Evolutionary conservation across 352 stramenopile genomes (phyloP).

Genomic region (Poterioochromonas sp.): DNA sequence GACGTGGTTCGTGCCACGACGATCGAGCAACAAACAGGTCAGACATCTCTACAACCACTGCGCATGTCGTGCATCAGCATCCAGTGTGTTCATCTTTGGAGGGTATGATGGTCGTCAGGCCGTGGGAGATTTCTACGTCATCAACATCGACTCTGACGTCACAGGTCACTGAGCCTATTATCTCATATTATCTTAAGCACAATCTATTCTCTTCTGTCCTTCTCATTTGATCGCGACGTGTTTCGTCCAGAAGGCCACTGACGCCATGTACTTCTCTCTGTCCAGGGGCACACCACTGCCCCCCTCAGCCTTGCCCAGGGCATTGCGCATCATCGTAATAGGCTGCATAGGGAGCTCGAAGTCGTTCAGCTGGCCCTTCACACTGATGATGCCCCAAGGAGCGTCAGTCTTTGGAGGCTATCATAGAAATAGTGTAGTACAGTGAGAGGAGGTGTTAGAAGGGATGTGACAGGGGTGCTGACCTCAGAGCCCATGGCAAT

Average conservation of each 20-base stretch:
- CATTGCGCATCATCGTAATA: conserved; percentile 73
- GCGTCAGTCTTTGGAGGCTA: conserved; percentile 45
- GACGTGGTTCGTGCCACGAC: conserved; percentile 37
- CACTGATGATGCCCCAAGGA: conserved; percentile 69
- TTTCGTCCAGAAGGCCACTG: conserved; percentile 65
- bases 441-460: too few relatives aligned
- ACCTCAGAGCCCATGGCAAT: conserved; percentile 53
- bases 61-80: background rate
- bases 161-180: too few relatives aligned
- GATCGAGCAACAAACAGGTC: background rate
- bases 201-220: too few relatives aligned
- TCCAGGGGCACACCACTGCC: conserved; percentile 69
- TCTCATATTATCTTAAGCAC: too few relatives aligned
- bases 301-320: conserved; percentile 65
- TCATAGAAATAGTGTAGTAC: too few relatives aligned
- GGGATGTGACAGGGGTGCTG: too few relatives aligned
- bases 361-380: conserved; percentile 68
- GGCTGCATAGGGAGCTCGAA: conserved; percentile 72
- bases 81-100: conserved; percentile 42
- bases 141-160: conserved; percentile 36
- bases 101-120: conserved; percentile 47
- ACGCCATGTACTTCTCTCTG: conserved; percentile 63
- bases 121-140: conserved; percentile 40
- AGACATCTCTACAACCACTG: conserved; percentile 29
- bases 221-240: conserved; percentile 62